Evolutionary conservation across 2,329 filamentous ascomycete genomes (phyloP).

Genomic region (Talaromyces sp.): DNA sequence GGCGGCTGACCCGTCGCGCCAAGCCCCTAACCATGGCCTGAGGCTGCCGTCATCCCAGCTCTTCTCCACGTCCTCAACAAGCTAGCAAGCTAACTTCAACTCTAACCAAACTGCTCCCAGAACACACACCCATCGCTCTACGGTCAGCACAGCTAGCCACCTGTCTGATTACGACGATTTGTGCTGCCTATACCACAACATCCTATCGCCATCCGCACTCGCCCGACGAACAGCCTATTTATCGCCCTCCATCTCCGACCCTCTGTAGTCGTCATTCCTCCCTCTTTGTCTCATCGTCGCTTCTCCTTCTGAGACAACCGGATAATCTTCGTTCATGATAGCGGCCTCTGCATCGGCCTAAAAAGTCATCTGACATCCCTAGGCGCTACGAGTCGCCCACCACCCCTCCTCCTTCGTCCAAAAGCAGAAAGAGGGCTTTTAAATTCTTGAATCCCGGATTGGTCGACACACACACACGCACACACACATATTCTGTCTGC

Average conservation of each 20-base stretch:
- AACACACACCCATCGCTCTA: not conserved
- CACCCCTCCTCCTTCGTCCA: not conserved
- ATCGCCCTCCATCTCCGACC: not conserved
- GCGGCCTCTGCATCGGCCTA: not conserved
- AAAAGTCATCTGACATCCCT: constrained; percentile 15
- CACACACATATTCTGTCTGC: not conserved
- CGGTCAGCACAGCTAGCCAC: not conserved
- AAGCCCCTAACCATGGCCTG: not conserved
- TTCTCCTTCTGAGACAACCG: constrained; percentile 5
- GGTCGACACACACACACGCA: not conserved
- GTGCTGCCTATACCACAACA: not conserved
- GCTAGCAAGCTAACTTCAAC: not conserved
- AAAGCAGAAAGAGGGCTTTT: not conserved
- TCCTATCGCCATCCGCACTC: not conserved
- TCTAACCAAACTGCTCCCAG: not conserved
- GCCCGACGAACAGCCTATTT: not conserved
- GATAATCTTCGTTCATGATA: constrained; percentile 4
- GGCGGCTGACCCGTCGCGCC: not conserved
- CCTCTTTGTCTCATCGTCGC: constrained; percentile 7
- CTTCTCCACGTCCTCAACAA: not conserved
- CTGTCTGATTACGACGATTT: not conserved
- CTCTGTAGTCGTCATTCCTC: not conserved
- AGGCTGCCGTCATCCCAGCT: not conserved
- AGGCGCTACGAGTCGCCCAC: constrained; percentile 6
- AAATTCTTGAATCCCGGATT: constrained; percentile 1